Conservation (phyloP, 1,284 basidiomycete genomes). For the Papiliotrema fonsecae region DNA sequence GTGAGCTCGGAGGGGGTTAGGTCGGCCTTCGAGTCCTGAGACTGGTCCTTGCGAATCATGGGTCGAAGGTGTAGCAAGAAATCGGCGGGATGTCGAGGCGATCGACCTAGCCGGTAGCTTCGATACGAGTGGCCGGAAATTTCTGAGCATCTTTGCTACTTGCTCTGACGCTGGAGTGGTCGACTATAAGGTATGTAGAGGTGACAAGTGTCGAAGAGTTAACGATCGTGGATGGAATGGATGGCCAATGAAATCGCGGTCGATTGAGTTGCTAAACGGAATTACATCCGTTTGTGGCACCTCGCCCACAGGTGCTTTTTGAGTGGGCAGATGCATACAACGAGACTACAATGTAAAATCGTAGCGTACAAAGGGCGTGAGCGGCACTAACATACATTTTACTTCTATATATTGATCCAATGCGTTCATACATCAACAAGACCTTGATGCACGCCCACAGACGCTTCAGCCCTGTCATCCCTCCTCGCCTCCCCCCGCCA, state of each 20-base stretch:
- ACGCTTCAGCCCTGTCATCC: constrained; percentile 9
- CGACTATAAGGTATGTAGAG: too few relatives aligned
- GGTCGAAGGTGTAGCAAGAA: constrained; percentile 22
- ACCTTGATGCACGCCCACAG: constrained; percentile 33
- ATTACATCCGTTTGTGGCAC: constrained; percentile 1
- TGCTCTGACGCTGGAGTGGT: too few relatives aligned
- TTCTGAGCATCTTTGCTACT: constrained; percentile 46
- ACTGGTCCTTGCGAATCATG: not conserved
- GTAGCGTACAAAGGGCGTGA: too few relatives aligned
- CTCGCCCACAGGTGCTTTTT: not conserved
- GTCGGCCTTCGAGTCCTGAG: constrained; percentile 53
- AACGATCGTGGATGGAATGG: too few relatives aligned
- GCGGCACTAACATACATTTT: too few relatives aligned
- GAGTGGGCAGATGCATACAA: too few relatives aligned
- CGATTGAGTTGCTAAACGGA: not conserved
- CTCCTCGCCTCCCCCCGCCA: constrained; percentile 22
- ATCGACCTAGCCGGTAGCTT: constrained; percentile 23
- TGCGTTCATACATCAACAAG: constrained; percentile 29
- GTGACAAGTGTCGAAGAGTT: too few relatives aligned
- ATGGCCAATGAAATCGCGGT: not conserved
- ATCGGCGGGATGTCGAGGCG: constrained; percentile 24
- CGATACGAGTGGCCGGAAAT: constrained; percentile 36
- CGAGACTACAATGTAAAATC: not conserved
- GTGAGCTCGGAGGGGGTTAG: constrained; percentile 31
- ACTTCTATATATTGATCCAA: too few relatives aligned